A percentile compares a stretch with the other conserved stretches of the same genome.
phyloP scores from a whole-genome alignment of 202 grass and related monocot genomes.

The Bolboschoenoplectus hybrid region DNA sequence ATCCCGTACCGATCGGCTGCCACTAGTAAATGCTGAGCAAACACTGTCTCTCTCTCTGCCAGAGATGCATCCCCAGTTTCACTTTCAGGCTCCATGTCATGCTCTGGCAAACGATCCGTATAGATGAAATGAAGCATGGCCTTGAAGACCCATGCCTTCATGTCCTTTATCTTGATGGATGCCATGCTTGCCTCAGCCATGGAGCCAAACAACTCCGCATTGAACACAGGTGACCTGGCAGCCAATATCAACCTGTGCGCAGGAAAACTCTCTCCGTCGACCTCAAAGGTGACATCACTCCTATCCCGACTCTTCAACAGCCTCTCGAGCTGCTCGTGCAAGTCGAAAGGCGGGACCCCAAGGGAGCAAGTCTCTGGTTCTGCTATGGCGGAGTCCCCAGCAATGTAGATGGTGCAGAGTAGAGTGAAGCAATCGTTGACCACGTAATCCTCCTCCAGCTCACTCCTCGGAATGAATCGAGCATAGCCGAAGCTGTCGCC shows the following conservation, averaged over 20 bases:
- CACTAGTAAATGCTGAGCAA: conserved; percentile 29
- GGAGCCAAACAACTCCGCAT: background rate
- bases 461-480: conserved; percentile 27
- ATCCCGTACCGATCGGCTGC: conserved; percentile 42
- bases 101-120: background rate
- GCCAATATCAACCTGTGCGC: conserved; percentile 39
- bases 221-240: conserved; percentile 45
- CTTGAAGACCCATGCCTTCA: conserved; percentile 11
- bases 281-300: conserved; percentile 31
- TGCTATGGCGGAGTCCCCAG: background rate
- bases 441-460: conserved; percentile 45
- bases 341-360: conserved; percentile 31
- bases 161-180: conserved; percentile 30
- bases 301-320: conserved; percentile 13
- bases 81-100: background rate
- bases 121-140: conserved; percentile 47
- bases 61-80: background rate
- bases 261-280: background rate
- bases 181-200: conserved; percentile 41
- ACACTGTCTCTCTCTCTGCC: background rate
- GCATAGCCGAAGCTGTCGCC: conserved; percentile 39
- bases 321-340: conserved; percentile 13
- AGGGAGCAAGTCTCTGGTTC: background rate
- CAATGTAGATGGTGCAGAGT: conserved; percentile 34
- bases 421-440: conserved; percentile 35